Conservation (phyloP, 2,329 filamentous ascomycete species). For the Colletotrichum falcatum region DNA sequence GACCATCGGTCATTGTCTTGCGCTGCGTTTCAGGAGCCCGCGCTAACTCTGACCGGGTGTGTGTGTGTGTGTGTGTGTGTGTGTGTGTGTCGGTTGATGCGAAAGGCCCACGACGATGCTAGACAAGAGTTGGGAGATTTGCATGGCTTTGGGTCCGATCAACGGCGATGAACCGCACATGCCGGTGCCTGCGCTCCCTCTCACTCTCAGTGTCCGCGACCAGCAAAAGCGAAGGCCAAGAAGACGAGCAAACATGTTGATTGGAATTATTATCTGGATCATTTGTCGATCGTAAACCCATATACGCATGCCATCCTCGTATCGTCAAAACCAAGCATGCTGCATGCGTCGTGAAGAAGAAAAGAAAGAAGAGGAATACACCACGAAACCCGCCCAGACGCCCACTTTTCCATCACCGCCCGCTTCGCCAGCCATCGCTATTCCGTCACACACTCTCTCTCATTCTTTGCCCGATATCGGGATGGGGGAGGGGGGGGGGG, state of each 20-base stretch:
- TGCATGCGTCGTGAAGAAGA: slow-evolving; percentile 21
- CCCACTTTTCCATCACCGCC: slow-evolving; percentile 29
- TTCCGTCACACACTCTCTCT: background rate
- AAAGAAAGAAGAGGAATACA: background rate
- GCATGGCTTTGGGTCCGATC: background rate
- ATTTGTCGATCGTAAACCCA: slow-evolving; percentile 14
- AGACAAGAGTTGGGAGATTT: background rate
- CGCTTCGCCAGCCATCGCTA: slow-evolving; percentile 13
- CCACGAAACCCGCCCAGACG: slow-evolving; percentile 29
- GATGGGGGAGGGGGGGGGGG: too few relatives aligned
- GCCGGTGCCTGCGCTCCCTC: background rate
- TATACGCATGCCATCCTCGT: slow-evolving; percentile 8
- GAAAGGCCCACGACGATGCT: background rate
- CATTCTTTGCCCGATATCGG: background rate
- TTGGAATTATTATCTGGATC: slow-evolving; percentile 13
- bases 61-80: too few relatives aligned
- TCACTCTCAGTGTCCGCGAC: background rate
- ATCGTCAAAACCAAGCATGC: slow-evolving; percentile 24
- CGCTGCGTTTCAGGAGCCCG: slow-evolving; percentile 16
- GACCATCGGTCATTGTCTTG: slow-evolving; percentile 16
- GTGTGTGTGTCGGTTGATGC: slow-evolving; percentile 15
- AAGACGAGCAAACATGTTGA: background rate
- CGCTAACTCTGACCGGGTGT: slow-evolving; percentile 6
- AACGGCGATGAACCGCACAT: background rate
- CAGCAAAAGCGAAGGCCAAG: background rate